Evolutionary conservation across 352 stramenopile species (phyloP).

Genomic region (Globisporangium spiculum): DNA sequence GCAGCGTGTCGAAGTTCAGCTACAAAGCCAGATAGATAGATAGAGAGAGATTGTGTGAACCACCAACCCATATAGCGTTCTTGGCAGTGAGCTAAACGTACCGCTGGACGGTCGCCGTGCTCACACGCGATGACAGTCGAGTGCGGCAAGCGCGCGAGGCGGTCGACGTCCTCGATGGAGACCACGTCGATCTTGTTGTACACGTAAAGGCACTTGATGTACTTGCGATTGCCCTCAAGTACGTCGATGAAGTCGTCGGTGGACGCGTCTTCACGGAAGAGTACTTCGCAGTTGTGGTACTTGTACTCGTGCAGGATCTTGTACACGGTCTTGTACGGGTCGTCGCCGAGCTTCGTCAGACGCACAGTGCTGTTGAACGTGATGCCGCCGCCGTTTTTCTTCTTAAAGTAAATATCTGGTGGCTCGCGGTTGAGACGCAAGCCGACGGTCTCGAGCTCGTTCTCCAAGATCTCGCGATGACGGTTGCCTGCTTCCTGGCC

Average conservation of each 20-base stretch:
- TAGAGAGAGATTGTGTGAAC: too few relatives aligned
- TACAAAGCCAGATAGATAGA: slow-evolving; percentile 23
- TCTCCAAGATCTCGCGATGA: slow-evolving; percentile 96
- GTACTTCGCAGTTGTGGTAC: slow-evolving; percentile 96
- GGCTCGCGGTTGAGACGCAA: slow-evolving; percentile 96
- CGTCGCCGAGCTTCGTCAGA: slow-evolving; percentile 92
- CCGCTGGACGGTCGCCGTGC: slow-evolving; percentile 66
- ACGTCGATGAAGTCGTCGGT: slow-evolving; percentile 99
- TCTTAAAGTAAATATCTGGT: slow-evolving; percentile 96
- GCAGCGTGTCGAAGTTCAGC: slow-evolving; percentile 95
- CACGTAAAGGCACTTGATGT: slow-evolving; percentile 99
- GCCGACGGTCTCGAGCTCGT: slow-evolving; percentile 98
- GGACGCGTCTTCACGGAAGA: slow-evolving; percentile 96
- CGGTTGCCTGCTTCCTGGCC: slow-evolving; percentile 97
- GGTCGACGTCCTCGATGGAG: slow-evolving; percentile 98
- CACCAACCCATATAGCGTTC: background rate
- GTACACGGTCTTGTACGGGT: slow-evolving; percentile 88
- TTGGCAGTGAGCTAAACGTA: slow-evolving; percentile 24
- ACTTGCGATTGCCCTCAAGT: slow-evolving; percentile 98
- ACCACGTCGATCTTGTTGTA: slow-evolving; percentile 99
- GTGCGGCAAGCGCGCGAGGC: slow-evolving; percentile 94
- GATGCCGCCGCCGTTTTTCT: slow-evolving; percentile 93
- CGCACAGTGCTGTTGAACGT: slow-evolving; percentile 96
- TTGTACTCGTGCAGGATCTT: slow-evolving; percentile 96
- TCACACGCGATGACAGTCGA: slow-evolving; percentile 96